Evolutionary conservation across 345 rosid genomes (phyloP), one percentile per base, ranked within the genome.

Genomic region (Viola odorata): DNA sequence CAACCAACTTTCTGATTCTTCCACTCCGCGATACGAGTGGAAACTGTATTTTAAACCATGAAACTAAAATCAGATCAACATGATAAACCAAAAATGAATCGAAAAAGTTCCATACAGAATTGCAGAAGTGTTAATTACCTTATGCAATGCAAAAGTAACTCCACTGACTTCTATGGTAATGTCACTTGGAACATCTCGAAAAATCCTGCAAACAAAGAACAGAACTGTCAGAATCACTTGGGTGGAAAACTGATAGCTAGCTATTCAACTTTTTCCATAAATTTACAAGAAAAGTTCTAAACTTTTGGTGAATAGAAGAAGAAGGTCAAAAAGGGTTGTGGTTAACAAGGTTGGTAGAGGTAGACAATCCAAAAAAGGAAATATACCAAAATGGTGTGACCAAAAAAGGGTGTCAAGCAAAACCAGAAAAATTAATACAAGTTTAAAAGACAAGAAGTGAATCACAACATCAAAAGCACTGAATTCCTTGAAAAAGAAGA

Each of bases 11-110:
- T 17, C 98, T 56, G 73, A 92, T 82, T 62, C 91, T 74, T 55
- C 97, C 97, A 65, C 98, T 87, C 37, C 94, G 77, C 51, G 98
- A 89, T 38, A 92, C 98, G 15, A 92, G 78, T 56, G 98, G 97
- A 63, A 92, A 92, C 97, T 92, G 91, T 78, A 75, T 61, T 63
- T 57, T 51, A 51, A 70, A n/a, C n/a, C n/a, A n/a, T n/a, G n/a
- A n/a, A n/a, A 47, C 13, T 47, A 47, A 47, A n/a, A 47, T 47
- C 0, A 1, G n/a, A 11, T 47, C 12, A 3, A 44, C 47, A 44
- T 44, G 3, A 44, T 0, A 15, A 23, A 62, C 4, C 45, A 49
- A 37, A 5, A 16, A 56, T 37, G 49, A 13, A 11, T 32, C n/a
- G 12, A 8, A 55, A 65, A 1, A 42, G 8, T 1, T 41, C 5